Evolutionary conservation across 768 basidiomycete genomes (phyloP).

Genomic region (Lepiota brunneoincarnata): DNA sequence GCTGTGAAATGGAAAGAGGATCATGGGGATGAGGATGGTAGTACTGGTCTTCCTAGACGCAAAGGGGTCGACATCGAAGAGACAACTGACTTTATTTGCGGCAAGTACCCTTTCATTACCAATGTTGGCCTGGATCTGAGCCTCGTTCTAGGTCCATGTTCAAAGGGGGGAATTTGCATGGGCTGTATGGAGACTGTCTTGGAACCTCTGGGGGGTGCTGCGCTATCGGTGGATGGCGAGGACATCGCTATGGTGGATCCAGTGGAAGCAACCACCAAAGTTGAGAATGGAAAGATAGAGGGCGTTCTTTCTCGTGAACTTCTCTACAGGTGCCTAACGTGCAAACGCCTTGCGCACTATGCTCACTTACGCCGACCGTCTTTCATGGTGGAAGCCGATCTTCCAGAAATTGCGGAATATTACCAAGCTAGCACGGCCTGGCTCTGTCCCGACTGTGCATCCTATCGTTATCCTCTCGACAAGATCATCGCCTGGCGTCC

Average conservation of each 20-base stretch:
- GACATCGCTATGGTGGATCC: slow-evolving; percentile 36
- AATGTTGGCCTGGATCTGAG: not conserved
- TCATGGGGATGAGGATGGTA: slow-evolving; percentile 20
- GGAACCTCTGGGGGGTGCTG: slow-evolving; percentile 24
- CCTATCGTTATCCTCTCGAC: slow-evolving; percentile 68
- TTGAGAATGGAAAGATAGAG: slow-evolving; percentile 4
- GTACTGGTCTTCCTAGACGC: slow-evolving; percentile 26
- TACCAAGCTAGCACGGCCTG: slow-evolving; percentile 58
- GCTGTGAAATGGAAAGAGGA: slow-evolving; percentile 33
- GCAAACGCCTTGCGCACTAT: slow-evolving; percentile 85
- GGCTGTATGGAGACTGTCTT: slow-evolving; percentile 61
- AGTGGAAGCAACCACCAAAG: slow-evolving; percentile 11
- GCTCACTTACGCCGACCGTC: slow-evolving; percentile 57
- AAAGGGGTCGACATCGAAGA: slow-evolving; percentile 50
- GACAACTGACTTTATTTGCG: slow-evolving; percentile 79
- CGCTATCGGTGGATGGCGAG: slow-evolving; percentile 9
- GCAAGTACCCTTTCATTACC: slow-evolving; percentile 24
- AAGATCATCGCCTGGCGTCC: slow-evolving; percentile 93
- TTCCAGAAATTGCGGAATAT: slow-evolving; percentile 50
- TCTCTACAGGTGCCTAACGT: slow-evolving; percentile 80
- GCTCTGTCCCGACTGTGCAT: slow-evolving; percentile 78
- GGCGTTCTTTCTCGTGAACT: slow-evolving; percentile 38
- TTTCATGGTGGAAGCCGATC: slow-evolving; percentile 27
- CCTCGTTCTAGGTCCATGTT: slow-evolving; percentile 45
- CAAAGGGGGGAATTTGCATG: slow-evolving; percentile 78